Evolutionary conservation across 2,329 filamentous ascomycete species (phyloP).

Genomic region (Colletotrichum euphorbiae): DNA sequence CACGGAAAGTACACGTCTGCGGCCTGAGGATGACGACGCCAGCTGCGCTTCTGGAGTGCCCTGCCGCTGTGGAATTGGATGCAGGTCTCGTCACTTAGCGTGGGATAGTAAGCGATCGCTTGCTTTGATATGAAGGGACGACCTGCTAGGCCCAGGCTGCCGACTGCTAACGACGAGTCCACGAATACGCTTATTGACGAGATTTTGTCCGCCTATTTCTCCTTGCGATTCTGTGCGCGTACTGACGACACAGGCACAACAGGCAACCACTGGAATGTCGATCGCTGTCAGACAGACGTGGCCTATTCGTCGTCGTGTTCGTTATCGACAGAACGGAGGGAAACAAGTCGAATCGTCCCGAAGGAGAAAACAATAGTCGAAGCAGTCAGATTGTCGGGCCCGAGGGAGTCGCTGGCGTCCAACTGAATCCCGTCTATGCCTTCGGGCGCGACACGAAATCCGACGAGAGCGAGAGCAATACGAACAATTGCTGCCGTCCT

Average conservation of each 20-base stretch:
- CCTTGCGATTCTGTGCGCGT: neutral
- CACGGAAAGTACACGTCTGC: constrained; percentile 21
- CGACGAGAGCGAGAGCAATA: constrained; percentile 22
- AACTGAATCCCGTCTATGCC: constrained; percentile 5
- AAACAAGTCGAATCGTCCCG: neutral
- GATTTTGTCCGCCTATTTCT: no score
- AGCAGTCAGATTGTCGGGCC: neutral
- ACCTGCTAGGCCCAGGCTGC: neutral
- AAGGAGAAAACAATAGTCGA: neutral
- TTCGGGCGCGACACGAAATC: constrained; percentile 22
- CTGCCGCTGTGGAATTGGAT: constrained; percentile 6
- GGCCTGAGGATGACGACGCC: constrained; percentile 40
- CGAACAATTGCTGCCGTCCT: neutral
- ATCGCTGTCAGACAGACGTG: neutral
- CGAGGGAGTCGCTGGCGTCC: neutral
- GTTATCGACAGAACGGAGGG: neutral
- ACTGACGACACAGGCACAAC: neutral
- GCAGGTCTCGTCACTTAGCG: constrained; percentile 28
- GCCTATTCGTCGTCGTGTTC: neutral
- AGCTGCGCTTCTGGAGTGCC: constrained; percentile 23
- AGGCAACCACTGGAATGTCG: constrained; percentile 5
- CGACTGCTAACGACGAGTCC: constrained; percentile 32
- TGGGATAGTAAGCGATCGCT: constrained; percentile 11
- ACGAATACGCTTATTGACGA: constrained; percentile 17
- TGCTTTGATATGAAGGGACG: constrained; percentile 26